Base-by-base conservation (phyloP, 148 eudicot genomes). In the Persicaria tinctoria region DNA sequence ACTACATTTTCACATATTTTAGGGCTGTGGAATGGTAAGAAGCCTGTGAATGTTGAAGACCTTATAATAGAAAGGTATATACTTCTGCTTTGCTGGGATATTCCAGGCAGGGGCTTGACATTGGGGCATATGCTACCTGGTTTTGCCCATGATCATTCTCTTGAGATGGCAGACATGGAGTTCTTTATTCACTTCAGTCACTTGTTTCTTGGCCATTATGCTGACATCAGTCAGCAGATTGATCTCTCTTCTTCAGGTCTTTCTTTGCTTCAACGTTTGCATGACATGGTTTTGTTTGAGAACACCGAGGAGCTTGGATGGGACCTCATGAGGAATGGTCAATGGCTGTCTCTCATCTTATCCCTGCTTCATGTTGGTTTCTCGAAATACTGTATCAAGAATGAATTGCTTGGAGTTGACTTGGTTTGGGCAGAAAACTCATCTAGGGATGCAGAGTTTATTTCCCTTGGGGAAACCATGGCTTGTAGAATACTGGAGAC, bases 11-110 rank as follows among this genome's bases (percentile, higher is more conserved):
- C 91, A 14, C 79, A 68, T 51, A 80, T 92, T 78, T 56, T 92
- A 81, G 83, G 87, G 81, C 70, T 79, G 48, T 96, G 99, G 97
- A 88, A 80, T 70, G 91, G 93, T 73, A 81, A 80, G 86, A 82
- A 82, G 79, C 90, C 97, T 82, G 79, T 72, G 46, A 84, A 81
- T 48, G 78, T 82, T 78, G 97, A 92, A 55, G 99, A 96, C 68
- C 84, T 96, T 74, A 78, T 96, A 78, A 70, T 92, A 70, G 99
- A 96, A 82, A 87, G 99, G 76, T 96, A 92, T 78, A 72, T 96
- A 10, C 87, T 90, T 84, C 77, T 88, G 78, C 97, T 96, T 82
- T 96, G 97, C 79, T 90, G 97, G 97, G 97, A 92, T 84, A 73
- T 89, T 69, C 91, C 97, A 69, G 70, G 79, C 69, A 81, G 74